These are phyloP conservation scores for Eimeria falciformis DNA, from an alignment of 169 alveolate genomes.

Conservation along the genomic window DNA sequence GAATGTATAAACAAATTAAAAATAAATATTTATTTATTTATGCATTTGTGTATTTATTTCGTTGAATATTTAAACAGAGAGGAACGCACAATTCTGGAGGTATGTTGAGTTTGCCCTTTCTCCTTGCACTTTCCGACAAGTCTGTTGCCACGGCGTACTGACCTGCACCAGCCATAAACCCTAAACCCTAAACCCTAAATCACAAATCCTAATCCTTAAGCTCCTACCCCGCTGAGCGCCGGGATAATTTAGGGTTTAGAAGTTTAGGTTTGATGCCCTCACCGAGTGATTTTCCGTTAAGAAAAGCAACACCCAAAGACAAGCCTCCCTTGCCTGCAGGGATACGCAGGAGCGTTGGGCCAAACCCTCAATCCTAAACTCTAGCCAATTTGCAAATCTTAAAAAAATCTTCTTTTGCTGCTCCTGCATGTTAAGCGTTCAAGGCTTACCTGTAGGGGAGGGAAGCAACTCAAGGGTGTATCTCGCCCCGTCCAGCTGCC, in stretches of 20 bases:
- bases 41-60: too few relatives aligned
- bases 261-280: neutral
- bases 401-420: too few relatives aligned
- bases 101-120: neutral
- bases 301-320: neutral
- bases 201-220: neutral
- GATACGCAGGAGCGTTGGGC: neutral
- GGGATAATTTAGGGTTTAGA: neutral
- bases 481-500: neutral
- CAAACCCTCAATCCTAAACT: too few relatives aligned
- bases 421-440: too few relatives aligned
- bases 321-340: neutral
- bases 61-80: too few relatives aligned
- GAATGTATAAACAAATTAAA: too few relatives aligned
- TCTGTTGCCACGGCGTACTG: slow-evolving; percentile 15
- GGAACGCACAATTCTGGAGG: neutral
- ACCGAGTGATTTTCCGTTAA: neutral
- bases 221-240: neutral
- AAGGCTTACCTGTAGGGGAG: neutral
- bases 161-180: neutral
- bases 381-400: too few relatives aligned
- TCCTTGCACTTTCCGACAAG: neutral
- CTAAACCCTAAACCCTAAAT: neutral
- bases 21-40: too few relatives aligned
- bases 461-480: neutral